Conservation (phyloP, 306 rosid genomes). For the Cotoneaster glaucophyllus region DNA sequence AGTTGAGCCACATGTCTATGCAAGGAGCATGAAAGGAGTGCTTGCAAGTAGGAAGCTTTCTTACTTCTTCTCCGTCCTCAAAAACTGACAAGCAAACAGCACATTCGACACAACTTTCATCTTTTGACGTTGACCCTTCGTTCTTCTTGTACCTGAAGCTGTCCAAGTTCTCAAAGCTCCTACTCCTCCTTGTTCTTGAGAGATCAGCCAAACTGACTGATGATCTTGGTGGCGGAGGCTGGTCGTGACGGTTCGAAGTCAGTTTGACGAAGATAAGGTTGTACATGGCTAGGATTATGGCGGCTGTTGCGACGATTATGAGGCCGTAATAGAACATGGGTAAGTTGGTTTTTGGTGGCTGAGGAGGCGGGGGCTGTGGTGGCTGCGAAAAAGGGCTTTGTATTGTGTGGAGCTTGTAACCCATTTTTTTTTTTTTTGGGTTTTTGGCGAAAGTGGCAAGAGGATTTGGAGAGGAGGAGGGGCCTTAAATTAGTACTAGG, state of each 20-base stretch:
- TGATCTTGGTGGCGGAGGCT: neutral
- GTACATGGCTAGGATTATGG: slow-evolving; percentile 51
- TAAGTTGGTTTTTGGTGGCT: slow-evolving; percentile 24
- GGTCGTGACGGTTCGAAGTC: slow-evolving; percentile 24
- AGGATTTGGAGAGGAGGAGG: neutral
- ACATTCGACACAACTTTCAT: slow-evolving; percentile 40
- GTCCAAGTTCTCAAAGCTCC: slow-evolving; percentile 24
- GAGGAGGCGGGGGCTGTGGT: slow-evolving; percentile 18
- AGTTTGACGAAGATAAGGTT: slow-evolving; percentile 55
- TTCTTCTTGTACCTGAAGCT: slow-evolving; percentile 82
- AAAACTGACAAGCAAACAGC: slow-evolving; percentile 66
- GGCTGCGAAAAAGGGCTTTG: slow-evolving; percentile 11
- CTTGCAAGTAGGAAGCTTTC: slow-evolving; percentile 63
- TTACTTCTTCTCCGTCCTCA: slow-evolving; percentile 87
- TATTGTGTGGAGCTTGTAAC: neutral
- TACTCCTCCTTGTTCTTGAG: neutral
- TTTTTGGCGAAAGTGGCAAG: neutral
- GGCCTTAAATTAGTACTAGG: neutral
- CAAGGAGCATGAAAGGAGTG: slow-evolving; percentile 74
- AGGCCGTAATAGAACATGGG: slow-evolving; percentile 71
- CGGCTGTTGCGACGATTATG: slow-evolving; percentile 49
- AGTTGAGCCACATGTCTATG: slow-evolving; percentile 89
- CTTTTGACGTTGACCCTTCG: neutral
- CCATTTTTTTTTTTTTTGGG: neutral
- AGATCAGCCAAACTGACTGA: neutral